Evolutionary conservation across 2,329 filamentous ascomycete species (phyloP).

Genomic region (Aspergillus awamori): DNA sequence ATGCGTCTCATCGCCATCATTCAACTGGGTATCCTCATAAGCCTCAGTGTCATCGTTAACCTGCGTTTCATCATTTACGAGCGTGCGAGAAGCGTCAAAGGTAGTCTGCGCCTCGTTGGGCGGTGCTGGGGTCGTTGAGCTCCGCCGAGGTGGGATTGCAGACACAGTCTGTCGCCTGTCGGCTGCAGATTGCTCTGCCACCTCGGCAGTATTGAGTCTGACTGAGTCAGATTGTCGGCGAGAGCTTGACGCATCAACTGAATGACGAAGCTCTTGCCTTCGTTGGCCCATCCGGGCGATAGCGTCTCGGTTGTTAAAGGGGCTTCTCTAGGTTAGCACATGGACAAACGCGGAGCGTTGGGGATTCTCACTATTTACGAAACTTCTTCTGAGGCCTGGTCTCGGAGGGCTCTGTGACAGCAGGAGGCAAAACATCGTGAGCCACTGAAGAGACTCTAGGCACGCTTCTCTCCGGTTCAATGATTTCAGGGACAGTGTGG

Average conservation of each 20-base stretch:
- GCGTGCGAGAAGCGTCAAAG: constrained; percentile 14
- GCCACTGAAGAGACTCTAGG: background rate
- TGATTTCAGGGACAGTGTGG: background rate
- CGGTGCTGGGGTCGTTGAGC: background rate
- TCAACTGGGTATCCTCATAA: background rate
- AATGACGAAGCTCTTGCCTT: constrained; percentile 8
- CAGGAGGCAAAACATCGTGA: background rate
- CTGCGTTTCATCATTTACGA: constrained; percentile 3
- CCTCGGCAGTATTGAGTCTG: background rate
- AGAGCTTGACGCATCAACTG: background rate
- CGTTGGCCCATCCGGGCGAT: constrained; percentile 21
- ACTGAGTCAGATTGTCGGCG: constrained; percentile 19
- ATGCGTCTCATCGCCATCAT: background rate
- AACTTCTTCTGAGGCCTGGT: constrained; percentile 20
- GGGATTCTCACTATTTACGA: constrained; percentile 19
- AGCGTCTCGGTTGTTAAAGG: constrained; percentile 15
- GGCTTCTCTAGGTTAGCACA: constrained; percentile 13
- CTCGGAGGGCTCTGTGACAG: background rate
- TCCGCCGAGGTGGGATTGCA: background rate
- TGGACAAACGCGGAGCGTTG: background rate
- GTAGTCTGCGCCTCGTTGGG: constrained; percentile 15
- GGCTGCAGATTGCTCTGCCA: constrained; percentile 1
- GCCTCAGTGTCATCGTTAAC: background rate
- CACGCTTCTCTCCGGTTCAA: background rate
- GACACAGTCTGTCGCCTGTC: constrained; percentile 13